Evolutionary conservation across 305 asterid genomes (phyloP).

Genomic region (Solanum hybrid): DNA sequence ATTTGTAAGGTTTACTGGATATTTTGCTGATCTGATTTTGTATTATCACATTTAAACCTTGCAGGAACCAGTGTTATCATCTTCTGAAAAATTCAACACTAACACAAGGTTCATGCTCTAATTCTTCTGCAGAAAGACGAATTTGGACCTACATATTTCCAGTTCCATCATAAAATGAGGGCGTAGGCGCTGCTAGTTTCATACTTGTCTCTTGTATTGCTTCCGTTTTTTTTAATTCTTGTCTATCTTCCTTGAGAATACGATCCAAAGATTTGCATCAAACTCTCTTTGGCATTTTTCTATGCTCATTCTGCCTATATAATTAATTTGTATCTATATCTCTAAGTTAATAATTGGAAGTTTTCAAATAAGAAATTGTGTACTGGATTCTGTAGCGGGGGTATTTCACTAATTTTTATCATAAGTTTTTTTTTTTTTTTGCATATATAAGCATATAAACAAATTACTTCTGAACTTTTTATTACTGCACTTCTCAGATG

Average conservation of each 20-base stretch:
- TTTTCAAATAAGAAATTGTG: background rate
- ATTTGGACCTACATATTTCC: background rate
- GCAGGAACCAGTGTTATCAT: conserved; percentile 55
- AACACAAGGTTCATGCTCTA: conserved; percentile 36
- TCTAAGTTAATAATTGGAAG: background rate
- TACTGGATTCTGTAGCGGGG: background rate
- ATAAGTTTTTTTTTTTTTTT: background rate
- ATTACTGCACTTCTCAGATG: background rate
- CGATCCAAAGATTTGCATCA: background rate
- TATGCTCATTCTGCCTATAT: background rate
- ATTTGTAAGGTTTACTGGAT: background rate
- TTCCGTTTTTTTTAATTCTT: background rate
- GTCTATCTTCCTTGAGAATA: background rate
- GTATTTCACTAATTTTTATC: background rate
- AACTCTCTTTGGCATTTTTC: background rate
- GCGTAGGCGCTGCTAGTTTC: background rate
- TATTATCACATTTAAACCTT: background rate
- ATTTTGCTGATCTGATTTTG: background rate
- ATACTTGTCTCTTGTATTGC: background rate
- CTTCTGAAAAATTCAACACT: conserved; percentile 30
- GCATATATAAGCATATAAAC: background rate
- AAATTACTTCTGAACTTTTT: background rate
- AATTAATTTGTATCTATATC: background rate
- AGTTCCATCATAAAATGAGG: background rate
- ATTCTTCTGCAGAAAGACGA: background rate